Percentiles rank a stretch among this genome's conserved stretches.
phyloP scores from a whole-genome alignment of 441 rosid species.

The Theobroma grandiflorum region DNA sequence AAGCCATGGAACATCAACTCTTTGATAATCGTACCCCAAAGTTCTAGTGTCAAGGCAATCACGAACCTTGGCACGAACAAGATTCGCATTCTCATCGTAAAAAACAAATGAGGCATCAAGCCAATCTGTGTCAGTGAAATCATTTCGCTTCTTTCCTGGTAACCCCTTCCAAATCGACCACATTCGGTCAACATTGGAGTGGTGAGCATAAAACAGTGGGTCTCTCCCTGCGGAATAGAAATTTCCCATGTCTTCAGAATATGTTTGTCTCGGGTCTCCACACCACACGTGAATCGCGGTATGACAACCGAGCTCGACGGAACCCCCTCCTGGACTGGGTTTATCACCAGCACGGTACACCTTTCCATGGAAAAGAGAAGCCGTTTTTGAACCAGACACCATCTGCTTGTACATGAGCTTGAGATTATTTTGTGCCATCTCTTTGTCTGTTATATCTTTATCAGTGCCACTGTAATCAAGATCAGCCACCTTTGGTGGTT shows the following conservation, averaged over 20 bases:
- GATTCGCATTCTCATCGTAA: slow-evolving; percentile 63
- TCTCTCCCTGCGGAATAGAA: slow-evolving; percentile 71
- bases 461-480: slow-evolving; percentile 52
- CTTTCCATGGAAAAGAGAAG: slow-evolving; percentile 52
- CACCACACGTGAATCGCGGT: slow-evolving; percentile 55
- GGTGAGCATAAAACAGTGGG: slow-evolving; percentile 63
- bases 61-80: slow-evolving; percentile 54
- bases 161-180: slow-evolving; percentile 63
- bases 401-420: slow-evolving; percentile 61
- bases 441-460: slow-evolving; percentile 18
- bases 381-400: slow-evolving; percentile 53
- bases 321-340: slow-evolving; percentile 53
- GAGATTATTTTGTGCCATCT: slow-evolving; percentile 45
- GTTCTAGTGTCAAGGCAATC: slow-evolving; percentile 50
- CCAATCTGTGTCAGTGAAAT: slow-evolving; percentile 61
- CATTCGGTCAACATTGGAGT: slow-evolving; percentile 60
- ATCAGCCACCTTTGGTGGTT: slow-evolving; percentile 49
- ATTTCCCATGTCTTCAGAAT: slow-evolving; percentile 66
- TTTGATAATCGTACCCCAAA: slow-evolving; percentile 54
- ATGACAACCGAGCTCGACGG: slow-evolving; percentile 58
- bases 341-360: slow-evolving; percentile 58
- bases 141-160: slow-evolving; percentile 41
- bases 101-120: slow-evolving; percentile 51
- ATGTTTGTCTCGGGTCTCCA: slow-evolving; percentile 52
- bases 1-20: slow-evolving; percentile 64